These are phyloP conservation scores for Prillingera fragicola DNA, from an alignment of 1,284 basidiomycete species.

Conservation along the genomic window DNA sequence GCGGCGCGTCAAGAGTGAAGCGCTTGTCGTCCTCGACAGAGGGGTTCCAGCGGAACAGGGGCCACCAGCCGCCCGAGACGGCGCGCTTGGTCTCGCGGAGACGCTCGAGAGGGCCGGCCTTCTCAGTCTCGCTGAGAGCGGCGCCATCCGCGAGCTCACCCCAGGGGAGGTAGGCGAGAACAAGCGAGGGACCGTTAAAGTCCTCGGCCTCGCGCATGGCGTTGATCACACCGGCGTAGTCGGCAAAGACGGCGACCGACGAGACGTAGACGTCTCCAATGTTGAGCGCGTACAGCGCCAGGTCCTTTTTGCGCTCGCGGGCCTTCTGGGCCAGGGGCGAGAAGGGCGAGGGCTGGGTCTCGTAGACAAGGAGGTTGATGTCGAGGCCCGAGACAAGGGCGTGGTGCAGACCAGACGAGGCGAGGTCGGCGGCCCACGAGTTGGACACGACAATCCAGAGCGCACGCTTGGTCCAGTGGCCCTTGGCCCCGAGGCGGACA, in stretches of 20 bases:
- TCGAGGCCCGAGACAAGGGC: slow-evolving; percentile 84
- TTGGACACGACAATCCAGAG: slow-evolving; percentile 98
- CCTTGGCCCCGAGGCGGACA: slow-evolving; percentile 56
- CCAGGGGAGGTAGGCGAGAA: slow-evolving; percentile 94
- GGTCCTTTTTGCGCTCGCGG: slow-evolving; percentile 72
- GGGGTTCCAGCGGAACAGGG: slow-evolving; percentile 96
- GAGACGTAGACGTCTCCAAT: slow-evolving; percentile 96
- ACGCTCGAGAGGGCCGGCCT: slow-evolving; percentile 72
- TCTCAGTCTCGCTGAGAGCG: slow-evolving; percentile 44
- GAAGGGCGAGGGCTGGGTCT: slow-evolving; percentile 71
- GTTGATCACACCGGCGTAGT: slow-evolving; percentile 91
- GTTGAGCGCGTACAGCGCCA: slow-evolving; percentile 96
- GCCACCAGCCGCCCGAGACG: slow-evolving; percentile 96
- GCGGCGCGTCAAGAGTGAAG: slow-evolving; percentile 88
- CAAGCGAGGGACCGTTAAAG: slow-evolving; percentile 83
- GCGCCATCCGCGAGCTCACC: slow-evolving; percentile 54
- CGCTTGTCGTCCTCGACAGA: slow-evolving; percentile 72
- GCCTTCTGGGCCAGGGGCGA: slow-evolving; percentile 53
- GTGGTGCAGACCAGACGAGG: slow-evolving; percentile 93
- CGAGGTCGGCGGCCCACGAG: slow-evolving; percentile 94
- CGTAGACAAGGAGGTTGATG: slow-evolving; percentile 92
- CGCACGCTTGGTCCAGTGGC: slow-evolving; percentile 62
- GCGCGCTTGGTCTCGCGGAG: slow-evolving; percentile 97
- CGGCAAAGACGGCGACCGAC: slow-evolving; percentile 89
- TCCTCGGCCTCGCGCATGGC: slow-evolving; percentile 85